Base-by-base conservation (phyloP, 1,284 basidiomycete species). In the Volvariella volvacea region DNA sequence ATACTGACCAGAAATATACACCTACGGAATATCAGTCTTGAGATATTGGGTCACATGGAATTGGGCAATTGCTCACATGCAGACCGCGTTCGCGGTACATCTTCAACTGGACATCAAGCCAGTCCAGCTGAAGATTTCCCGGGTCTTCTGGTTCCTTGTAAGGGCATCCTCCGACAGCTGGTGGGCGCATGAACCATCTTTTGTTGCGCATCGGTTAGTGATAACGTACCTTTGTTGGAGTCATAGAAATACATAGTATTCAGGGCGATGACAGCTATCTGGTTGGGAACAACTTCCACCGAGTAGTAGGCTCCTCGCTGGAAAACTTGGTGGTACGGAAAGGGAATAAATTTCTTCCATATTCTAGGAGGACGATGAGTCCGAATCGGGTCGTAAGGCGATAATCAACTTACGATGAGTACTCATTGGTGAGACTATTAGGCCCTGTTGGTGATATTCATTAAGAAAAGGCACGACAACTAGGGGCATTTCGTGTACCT, bases 191-290 rank as follows among this genome's bases (percentile, higher is more conserved):
- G n/a, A 12, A 9, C 28, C 4, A 45, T 20, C 21, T 22, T 22
- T 36, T 30, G 25, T 8, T 34, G 20, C 37, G 33, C 16, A 15
- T 48, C 15, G 41, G 31, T 10, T 22, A n/a, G 15, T 19, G 20
- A 22, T 2, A 39, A 51, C 68, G 58, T 55, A 81, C 88, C 87
- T 68, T 91, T 89, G 67, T 96, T 96, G 25, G 84, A 83, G 58
- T 91, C 85, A 63, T 88, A 96, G 67, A 91, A 94, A 65, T 92
- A 96, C 64, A 96, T 76, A 1, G 92, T 94, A 64, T 95, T 96
- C 48, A 96, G 67, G 52, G 84, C 87, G 59, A 96, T 82, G 38
- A 87, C 89, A 6, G 89, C 88, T 15, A 95, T 58, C 43, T 76
- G 60, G 54, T 83, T 74, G 1, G 87, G 84, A 20, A 95, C 78